A percentile compares a stretch with the other conserved stretches of the same genome.
phyloP scores from a whole-genome alignment of 768 basidiomycete genomes.

The Podaxis carcinomalis region DNA sequence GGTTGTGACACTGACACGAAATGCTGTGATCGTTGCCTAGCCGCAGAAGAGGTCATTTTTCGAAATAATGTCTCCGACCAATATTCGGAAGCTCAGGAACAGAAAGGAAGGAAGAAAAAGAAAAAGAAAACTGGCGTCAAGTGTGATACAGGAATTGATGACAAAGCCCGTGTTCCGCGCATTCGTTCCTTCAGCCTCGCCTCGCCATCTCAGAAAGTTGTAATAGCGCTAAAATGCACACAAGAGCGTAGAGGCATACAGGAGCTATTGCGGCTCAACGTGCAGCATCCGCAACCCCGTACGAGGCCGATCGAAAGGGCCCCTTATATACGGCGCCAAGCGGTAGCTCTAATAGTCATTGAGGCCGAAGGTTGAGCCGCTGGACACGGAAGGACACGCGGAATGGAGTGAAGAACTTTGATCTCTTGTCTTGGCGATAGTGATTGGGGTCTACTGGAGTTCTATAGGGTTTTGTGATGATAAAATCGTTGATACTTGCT shows the following conservation, averaged over 20 bases:
- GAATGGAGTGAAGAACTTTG: not conserved
- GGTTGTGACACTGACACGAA: slow-evolving; percentile 8
- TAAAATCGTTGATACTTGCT: not conserved
- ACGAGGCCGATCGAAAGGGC: slow-evolving; percentile 61
- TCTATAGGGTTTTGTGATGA: not conserved
- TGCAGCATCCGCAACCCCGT: slow-evolving; percentile 77
- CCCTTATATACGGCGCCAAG: slow-evolving; percentile 12
- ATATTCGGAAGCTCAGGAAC: no score
- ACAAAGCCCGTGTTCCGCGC: slow-evolving; percentile 71
- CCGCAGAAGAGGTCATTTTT: no score
- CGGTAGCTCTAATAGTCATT: not conserved
- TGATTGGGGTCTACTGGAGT: not conserved
- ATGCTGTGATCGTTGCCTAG: not conserved
- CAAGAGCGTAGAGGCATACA: slow-evolving; percentile 55
- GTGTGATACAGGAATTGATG: slow-evolving; percentile 25
- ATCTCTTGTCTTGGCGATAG: not conserved
- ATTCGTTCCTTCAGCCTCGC: slow-evolving; percentile 75
- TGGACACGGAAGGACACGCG: not conserved
- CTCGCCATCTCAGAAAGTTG: slow-evolving; percentile 64
- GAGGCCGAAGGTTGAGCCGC: not conserved
- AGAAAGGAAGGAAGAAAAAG: not conserved
- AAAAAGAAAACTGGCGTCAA: not conserved
- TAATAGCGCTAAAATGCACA: slow-evolving; percentile 68
- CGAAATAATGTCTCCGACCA: no score
- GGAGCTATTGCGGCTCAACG: slow-evolving; percentile 72